phyloP scores from a whole-genome alignment of 163 green algal genomes.

The Scenedesmus sp. region DNA sequence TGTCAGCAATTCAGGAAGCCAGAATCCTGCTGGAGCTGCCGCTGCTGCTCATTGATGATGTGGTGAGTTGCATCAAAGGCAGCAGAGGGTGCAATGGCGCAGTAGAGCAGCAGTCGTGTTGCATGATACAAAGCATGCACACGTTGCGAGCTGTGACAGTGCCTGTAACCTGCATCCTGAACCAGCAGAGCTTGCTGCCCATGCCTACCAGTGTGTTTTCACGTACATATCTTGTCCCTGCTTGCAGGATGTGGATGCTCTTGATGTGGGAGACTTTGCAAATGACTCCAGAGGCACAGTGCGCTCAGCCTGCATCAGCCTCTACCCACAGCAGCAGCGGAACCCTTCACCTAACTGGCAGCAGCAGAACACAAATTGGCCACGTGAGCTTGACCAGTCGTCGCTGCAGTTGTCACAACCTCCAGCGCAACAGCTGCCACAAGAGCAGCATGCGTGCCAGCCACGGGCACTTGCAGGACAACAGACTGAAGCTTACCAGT shows the following conservation, averaged over 20 bases:
- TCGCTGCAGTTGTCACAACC: not conserved
- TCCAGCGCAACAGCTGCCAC: not conserved
- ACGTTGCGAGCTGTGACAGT: no score
- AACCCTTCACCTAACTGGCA: not conserved
- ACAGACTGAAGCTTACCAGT: not conserved
- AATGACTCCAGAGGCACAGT: constrained; percentile 21
- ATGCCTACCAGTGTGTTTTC: not conserved
- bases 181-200: not conserved
- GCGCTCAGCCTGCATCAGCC: constrained; percentile 13
- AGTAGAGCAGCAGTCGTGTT: not conserved
- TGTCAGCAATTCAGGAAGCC: not conserved
- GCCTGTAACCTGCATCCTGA: not conserved
- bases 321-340: constrained; percentile 20
- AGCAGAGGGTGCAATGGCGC: not conserved
- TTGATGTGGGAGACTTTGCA: constrained; percentile 32
- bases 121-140: not conserved
- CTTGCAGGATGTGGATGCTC: constrained; percentile 5
- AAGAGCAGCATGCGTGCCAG: not conserved
- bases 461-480: not conserved
- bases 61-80: constrained; percentile 11
- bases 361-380: not conserved
- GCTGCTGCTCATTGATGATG: constrained; percentile 35
- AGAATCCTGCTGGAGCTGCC: constrained; percentile 37
- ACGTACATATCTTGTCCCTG: not conserved
- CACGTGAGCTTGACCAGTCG: not conserved